A percentile compares a stretch with the other conserved stretches of the same genome.
phyloP scores from a whole-genome alignment of 208 protist species.

The Acanthamoeba royreba region DNA sequence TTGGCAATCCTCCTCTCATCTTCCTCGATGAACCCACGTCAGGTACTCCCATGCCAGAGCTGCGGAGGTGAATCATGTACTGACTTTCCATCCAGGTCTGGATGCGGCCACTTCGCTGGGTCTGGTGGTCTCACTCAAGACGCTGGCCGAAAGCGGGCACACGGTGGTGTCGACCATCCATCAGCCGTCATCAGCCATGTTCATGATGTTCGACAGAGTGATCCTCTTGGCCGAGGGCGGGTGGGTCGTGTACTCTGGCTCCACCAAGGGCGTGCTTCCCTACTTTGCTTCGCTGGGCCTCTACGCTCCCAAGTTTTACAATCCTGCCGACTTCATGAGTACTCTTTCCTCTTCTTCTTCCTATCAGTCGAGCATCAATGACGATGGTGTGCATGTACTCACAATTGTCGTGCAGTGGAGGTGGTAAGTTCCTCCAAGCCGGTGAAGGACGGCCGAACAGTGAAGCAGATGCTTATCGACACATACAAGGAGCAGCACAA shows the following conservation, averaged over 20 bases:
- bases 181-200: constrained; percentile 37
- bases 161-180: constrained; percentile 47
- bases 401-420: too few species aligned
- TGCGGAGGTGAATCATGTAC: too few species aligned
- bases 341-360: not conserved
- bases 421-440: too few species aligned
- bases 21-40: constrained; percentile 48
- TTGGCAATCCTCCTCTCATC: not conserved
- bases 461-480: too few species aligned
- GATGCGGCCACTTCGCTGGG: not conserved
- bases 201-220: constrained; percentile 27
- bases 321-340: constrained; percentile 48
- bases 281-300: constrained; percentile 3
- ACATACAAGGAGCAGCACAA: too few species aligned
- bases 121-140: not conserved
- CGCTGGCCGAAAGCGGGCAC: not conserved
- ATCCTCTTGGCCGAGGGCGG: not conserved
- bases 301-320: constrained; percentile 8
- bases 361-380: not conserved
- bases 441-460: too few species aligned
- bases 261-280: not conserved
- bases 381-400: not conserved
- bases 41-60: not conserved
- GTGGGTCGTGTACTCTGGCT: not conserved
- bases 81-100: not conserved